phyloP scores from a whole-genome alignment of 2,329 filamentous ascomycete genomes.

The Plenodomus biglobosus region DNA sequence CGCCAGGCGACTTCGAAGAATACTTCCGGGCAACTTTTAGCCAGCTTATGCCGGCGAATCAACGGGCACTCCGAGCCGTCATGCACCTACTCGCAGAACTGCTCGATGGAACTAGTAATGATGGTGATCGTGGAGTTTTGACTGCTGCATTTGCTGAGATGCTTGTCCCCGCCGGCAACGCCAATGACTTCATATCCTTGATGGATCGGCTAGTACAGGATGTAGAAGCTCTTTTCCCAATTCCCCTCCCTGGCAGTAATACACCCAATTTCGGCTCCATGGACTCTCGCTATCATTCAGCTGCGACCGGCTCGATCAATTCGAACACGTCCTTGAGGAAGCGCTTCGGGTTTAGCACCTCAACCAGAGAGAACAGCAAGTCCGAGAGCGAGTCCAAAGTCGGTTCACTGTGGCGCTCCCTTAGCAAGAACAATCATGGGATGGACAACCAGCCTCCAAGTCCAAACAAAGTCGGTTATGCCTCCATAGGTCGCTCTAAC shows the following conservation, averaged over 20 bases:
- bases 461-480: conserved; percentile 62
- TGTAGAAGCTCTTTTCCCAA: conserved; percentile 83
- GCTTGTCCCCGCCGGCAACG: conserved; percentile 73
- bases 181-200: conserved; percentile 82
- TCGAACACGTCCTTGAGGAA: conserved; percentile 87
- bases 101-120: conserved; percentile 85
- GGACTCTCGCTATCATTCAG: conserved; percentile 59
- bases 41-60: conserved; percentile 60
- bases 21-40: conserved; percentile 57
- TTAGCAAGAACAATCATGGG: conserved; percentile 71
- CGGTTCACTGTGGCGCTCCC: conserved; percentile 78
- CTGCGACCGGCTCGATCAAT: conserved; percentile 71
- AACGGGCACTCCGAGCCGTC: conserved; percentile 77
- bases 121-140: conserved; percentile 83
- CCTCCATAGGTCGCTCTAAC: conserved; percentile 64
- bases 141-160: conserved; percentile 89
- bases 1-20: conserved; percentile 69
- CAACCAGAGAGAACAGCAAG: conserved; percentile 79
- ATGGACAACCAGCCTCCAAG: conserved; percentile 57
- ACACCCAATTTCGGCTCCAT: conserved; percentile 59
- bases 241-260: conserved; percentile 52
- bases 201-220: conserved; percentile 88
- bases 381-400: conserved; percentile 68
- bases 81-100: conserved; percentile 85
- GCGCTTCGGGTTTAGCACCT: conserved; percentile 76